Conservation (phyloP, 139 green algal genomes). For the Dunaliella sp. region DNA sequence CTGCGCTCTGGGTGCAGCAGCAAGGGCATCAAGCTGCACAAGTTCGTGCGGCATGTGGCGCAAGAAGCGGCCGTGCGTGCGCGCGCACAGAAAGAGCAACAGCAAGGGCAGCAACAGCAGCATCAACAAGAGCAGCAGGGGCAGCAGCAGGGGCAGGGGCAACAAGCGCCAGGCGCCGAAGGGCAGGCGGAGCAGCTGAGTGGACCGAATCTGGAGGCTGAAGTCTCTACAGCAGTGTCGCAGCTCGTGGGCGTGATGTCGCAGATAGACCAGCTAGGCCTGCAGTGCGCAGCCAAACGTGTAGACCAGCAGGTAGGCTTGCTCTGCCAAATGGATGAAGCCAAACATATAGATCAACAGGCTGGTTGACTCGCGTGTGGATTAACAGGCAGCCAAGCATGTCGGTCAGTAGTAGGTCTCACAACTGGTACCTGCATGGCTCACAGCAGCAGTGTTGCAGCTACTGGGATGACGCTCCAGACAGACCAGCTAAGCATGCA, state of each 20-base stretch:
- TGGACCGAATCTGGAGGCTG: too few relatives aligned
- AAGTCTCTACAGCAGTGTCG: neutral
- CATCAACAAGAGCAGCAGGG: neutral
- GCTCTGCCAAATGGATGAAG: too few relatives aligned
- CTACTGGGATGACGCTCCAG: neutral
- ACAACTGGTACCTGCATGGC: too few relatives aligned
- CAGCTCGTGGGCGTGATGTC: neutral
- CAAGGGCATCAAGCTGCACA: neutral
- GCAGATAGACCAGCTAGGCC: neutral
- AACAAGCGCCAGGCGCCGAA: neutral
- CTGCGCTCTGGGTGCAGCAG: constrained; percentile 18
- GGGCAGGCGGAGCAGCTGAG: neutral
- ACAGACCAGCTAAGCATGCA: neutral
- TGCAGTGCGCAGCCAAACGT: neutral
- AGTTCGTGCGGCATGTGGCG: neutral
- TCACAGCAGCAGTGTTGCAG: neutral
- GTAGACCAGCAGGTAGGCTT: neutral
- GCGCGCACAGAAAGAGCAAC: neutral
- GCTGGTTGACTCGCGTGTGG: too few relatives aligned
- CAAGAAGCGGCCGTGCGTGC: neutral
- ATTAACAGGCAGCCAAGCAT: too few relatives aligned
- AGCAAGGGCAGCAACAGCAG: neutral
- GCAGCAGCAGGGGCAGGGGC: neutral
- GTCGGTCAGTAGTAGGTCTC: too few relatives aligned
- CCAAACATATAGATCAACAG: too few relatives aligned